Percentiles rank a stretch among this genome's conserved stretches.
Conservation (phyloP, 2,329 filamentous ascomycete species). For the Cercospora nicotianae region DNA sequence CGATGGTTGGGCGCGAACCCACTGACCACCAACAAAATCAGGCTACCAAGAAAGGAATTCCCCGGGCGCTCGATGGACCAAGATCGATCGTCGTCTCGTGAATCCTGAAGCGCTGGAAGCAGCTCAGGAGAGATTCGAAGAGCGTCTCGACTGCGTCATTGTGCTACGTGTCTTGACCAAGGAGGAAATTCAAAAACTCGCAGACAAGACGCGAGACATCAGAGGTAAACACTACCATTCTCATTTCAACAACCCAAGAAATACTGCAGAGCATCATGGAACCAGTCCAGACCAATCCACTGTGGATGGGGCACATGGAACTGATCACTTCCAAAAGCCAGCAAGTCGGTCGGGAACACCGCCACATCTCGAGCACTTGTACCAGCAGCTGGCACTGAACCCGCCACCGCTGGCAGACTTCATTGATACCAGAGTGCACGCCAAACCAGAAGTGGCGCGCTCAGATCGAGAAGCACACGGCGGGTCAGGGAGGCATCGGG, state of each 20-base stretch:
- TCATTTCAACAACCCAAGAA: constrained; percentile 11
- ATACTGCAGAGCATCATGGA: constrained; percentile 5
- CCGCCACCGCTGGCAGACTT: constrained; percentile 19
- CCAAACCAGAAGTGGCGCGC: constrained; percentile 22
- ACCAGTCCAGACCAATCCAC: constrained; percentile 19
- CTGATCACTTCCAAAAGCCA: constrained; percentile 22
- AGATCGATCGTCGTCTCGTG: constrained; percentile 83
- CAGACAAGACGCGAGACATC: constrained; percentile 75
- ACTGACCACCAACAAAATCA: constrained; percentile 22
- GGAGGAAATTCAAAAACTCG: constrained; percentile 87
- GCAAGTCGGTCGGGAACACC: constrained; percentile 13
- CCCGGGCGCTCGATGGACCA: constrained; percentile 84
- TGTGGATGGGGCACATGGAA: constrained; percentile 19
- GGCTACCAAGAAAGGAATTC: constrained; percentile 43
- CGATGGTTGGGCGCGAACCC: not conserved
- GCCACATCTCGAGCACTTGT: constrained; percentile 21
- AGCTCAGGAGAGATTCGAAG: constrained; percentile 88
- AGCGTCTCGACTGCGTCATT: constrained; percentile 90
- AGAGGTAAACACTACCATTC: constrained; percentile 52
- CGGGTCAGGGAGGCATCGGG: constrained; percentile 10
- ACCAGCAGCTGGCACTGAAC: constrained; percentile 18
- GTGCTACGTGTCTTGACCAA: constrained; percentile 82
- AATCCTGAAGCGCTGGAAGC: constrained; percentile 84
- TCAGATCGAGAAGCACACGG: constrained; percentile 18
- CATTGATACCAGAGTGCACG: constrained; percentile 21